phyloP scores from a whole-genome alignment of 2,329 filamentous ascomycete genomes.

The Xylariaceae sp. region DNA sequence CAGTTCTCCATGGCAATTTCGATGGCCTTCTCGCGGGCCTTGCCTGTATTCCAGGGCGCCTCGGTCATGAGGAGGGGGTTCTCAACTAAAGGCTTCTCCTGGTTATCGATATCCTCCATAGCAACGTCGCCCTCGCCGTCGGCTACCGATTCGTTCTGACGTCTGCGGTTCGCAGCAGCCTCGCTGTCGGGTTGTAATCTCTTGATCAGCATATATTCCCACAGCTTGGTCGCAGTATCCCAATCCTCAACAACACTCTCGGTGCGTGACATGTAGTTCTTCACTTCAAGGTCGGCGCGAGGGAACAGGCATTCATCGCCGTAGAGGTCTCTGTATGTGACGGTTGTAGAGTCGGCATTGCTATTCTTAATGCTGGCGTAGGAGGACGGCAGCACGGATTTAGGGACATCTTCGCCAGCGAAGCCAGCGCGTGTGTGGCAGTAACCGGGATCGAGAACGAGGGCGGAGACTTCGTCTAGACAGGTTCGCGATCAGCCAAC shows the following conservation, averaged over 20 bases:
- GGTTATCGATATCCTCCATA: conserved; percentile 53
- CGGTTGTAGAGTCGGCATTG: conserved; percentile 38
- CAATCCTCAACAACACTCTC: conserved; percentile 94
- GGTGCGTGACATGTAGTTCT: conserved; percentile 77
- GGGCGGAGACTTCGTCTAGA: conserved; percentile 90
- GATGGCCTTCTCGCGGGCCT: conserved; percentile 87
- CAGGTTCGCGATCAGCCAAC: conserved; percentile 1
- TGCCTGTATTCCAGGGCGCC: conserved; percentile 83
- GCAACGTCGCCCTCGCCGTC: conserved; percentile 58
- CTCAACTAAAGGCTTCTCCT: conserved; percentile 80
- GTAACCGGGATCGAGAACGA: conserved; percentile 93
- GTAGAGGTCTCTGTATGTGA: conserved; percentile 56
- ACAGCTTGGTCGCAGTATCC: conserved; percentile 83
- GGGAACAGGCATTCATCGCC: conserved; percentile 88
- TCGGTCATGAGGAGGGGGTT: conserved; percentile 92
- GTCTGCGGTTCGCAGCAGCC: conserved; percentile 67
- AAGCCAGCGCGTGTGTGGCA: conserved; percentile 89
- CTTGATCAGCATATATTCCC: conserved; percentile 89
- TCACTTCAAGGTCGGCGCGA: conserved; percentile 69
- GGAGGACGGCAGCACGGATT: conserved; percentile 84
- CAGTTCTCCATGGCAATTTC: conserved; percentile 97
- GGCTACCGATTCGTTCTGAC: conserved; percentile 67
- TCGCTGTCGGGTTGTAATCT: conserved; percentile 74
- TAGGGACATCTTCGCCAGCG: conserved; percentile 94
- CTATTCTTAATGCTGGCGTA: conserved; percentile 62